Percentiles rank a stretch among this genome's conserved stretches.
These are phyloP conservation scores for Claviceps africana DNA, from an alignment of 2,329 filamentous ascomycete species.

Conservation along the genomic window DNA sequence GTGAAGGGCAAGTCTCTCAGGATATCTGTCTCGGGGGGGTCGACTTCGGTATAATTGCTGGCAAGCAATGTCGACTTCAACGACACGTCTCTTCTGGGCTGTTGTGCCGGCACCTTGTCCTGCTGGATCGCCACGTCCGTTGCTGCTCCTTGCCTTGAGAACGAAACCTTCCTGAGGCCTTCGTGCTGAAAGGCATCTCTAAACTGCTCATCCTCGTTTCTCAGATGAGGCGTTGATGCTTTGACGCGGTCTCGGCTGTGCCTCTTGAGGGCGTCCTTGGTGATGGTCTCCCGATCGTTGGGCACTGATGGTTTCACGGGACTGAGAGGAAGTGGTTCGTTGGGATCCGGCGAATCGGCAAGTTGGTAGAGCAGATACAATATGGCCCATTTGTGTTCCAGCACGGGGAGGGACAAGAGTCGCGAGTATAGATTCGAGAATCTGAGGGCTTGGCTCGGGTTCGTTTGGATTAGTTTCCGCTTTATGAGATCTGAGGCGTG, in stretches of 20 bases:
- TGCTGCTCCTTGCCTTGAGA: slow-evolving; percentile 21
- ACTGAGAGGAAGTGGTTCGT: slow-evolving; percentile 33
- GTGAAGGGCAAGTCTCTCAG: slow-evolving; percentile 81
- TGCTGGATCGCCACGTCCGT: slow-evolving; percentile 7
- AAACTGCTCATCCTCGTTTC: slow-evolving; percentile 33
- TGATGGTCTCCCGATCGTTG: slow-evolving; percentile 24
- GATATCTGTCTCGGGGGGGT: slow-evolving; percentile 51
- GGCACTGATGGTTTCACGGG: slow-evolving; percentile 26
- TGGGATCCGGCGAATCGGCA: slow-evolving; percentile 50
- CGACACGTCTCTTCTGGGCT: slow-evolving; percentile 33
- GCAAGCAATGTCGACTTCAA: slow-evolving; percentile 44
- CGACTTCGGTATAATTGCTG: slow-evolving; percentile 40
- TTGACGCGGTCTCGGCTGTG: slow-evolving; percentile 25
- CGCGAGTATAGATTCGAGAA: slow-evolving; percentile 87
- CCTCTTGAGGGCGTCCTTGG: slow-evolving; percentile 21
- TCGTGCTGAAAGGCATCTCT: slow-evolving; percentile 41
- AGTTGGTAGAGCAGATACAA: slow-evolving; percentile 80
- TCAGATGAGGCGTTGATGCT: slow-evolving; percentile 21
- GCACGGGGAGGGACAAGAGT: slow-evolving; percentile 76
- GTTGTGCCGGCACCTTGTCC: slow-evolving; percentile 17
- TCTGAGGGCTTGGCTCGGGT: slow-evolving; percentile 62
- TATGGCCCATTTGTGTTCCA: slow-evolving; percentile 95
- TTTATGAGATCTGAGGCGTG: slow-evolving; percentile 90
- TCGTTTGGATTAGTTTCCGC: slow-evolving; percentile 67
- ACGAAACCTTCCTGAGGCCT: slow-evolving; percentile 32